phyloP scores from a whole-genome alignment of 164 flowering plant genomes.

The Chloranthus sessilifolius region DNA sequence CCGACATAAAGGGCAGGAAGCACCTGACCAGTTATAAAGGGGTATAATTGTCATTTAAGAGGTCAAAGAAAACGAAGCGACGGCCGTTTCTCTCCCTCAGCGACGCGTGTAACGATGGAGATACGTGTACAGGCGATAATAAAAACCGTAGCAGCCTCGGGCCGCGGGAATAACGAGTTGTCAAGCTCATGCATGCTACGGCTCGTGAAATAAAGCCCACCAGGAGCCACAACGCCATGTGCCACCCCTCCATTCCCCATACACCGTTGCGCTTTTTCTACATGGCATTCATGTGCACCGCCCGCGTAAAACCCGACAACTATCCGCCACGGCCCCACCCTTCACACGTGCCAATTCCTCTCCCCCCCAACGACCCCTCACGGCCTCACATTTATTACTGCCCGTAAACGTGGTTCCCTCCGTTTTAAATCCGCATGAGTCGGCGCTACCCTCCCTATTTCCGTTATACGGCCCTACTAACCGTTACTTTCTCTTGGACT shows the following conservation, averaged over 20 bases:
- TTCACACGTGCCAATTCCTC: background rate
- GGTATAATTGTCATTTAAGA: too few relatives aligned
- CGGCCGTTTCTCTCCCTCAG: too few relatives aligned
- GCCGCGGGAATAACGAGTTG: background rate
- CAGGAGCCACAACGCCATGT: background rate
- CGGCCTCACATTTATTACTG: background rate
- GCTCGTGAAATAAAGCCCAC: background rate
- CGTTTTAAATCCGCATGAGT: too few relatives aligned
- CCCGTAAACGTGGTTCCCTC: background rate
- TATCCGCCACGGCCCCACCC: background rate
- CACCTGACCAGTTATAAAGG: too few relatives aligned
- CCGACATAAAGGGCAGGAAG: too few relatives aligned
- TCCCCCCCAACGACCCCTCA: background rate
- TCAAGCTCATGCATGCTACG: background rate
- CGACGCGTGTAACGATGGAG: too few relatives aligned
- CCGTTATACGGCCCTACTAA: constrained; percentile 3
- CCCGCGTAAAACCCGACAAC: constrained; percentile 1
- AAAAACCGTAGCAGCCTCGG: constrained; percentile 3
- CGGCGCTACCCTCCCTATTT: background rate
- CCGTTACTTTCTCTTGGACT: constrained; percentile 6
- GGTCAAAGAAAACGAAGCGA: too few relatives aligned
- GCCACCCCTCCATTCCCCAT: background rate
- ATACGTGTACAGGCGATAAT: background rate
- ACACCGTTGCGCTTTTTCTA: background rate
- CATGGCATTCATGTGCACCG: background rate